Base-by-base conservation (phyloP, 768 basidiomycete genomes). In the Xerocomellus intermedius region DNA sequence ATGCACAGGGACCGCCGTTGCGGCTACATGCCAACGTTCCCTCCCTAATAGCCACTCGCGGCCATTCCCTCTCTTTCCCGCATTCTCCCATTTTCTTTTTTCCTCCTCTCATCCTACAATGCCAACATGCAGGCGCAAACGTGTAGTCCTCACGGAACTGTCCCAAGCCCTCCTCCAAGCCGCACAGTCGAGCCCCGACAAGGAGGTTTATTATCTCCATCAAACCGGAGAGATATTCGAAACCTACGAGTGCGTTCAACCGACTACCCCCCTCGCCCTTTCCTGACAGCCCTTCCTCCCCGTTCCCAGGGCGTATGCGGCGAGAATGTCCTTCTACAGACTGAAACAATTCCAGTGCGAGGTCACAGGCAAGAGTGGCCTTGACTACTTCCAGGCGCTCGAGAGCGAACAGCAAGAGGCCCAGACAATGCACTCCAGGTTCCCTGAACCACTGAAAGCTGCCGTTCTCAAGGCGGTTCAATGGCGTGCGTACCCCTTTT, bases 181-280 rank as follows among this genome's bases (percentile, higher is more conserved):
- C 55, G 78, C 79, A 65, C 79, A 83, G 71, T 73, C 82, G 41
- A 82, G 86, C 76, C 84, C 84, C 35, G 76, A 78, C 72, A 83
- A 76, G 68, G 84, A 86, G 61, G 94, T 98, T 72, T 98, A 86
- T 76, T 95, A 91, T 78, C 87, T 98, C 68, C 78, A 85, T 60
- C 86, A 93, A 73, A 98, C 96, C 4, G 96, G 95, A 67, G 96
- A 98, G 82, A 91, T 98, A 74, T 98, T 98, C 71, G 87, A 93
- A 60, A 86, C 86, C 68, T 98, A 97, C 69, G 94, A 97, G 95
- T 97, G 68, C 69, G 91, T 52, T 52, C 66, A 58, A 57, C 60
- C 50, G 49, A 32, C 43, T 58, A 55, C 59, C 45, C 64, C 60
- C 63, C 56, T 61, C 53, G 52, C 68, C 61, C 58, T 64, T 64